Conservation (phyloP, 176 grass and related monocot species). For the Phoenix dactylifera region DNA sequence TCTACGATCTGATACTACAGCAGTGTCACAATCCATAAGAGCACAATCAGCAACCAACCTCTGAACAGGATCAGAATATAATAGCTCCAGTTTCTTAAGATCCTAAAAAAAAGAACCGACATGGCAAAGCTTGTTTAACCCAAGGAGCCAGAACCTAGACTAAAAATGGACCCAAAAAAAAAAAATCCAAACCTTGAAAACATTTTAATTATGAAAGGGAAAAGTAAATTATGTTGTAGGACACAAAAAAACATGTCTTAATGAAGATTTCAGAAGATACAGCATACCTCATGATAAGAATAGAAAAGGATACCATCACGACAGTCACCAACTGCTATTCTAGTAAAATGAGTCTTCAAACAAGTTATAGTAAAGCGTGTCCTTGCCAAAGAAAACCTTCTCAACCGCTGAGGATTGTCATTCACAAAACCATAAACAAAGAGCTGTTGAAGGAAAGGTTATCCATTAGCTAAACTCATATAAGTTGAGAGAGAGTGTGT, state of each 20-base stretch:
- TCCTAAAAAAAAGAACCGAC: slow-evolving; percentile 34
- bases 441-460: slow-evolving; percentile 38
- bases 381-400: slow-evolving; percentile 44
- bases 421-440: slow-evolving; percentile 67
- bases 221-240: background rate
- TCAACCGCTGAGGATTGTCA: slow-evolving; percentile 74
- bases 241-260: background rate
- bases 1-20: slow-evolving; percentile 84
- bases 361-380: slow-evolving; percentile 91
- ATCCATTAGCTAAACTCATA: too few species aligned
- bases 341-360: slow-evolving; percentile 62
- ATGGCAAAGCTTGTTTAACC: slow-evolving; percentile 14
- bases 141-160: slow-evolving; percentile 15
- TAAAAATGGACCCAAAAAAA: slow-evolving; percentile 4
- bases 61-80: slow-evolving; percentile 80
- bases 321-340: slow-evolving; percentile 94
- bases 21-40: slow-evolving; percentile 69
- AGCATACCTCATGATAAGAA: slow-evolving; percentile 74
- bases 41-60: slow-evolving; percentile 86
- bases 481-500: too few species aligned
- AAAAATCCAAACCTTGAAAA: background rate
- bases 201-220: too few species aligned
- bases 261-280: background rate
- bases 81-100: slow-evolving; percentile 65
- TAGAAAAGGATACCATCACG: slow-evolving; percentile 99